Base-by-base conservation (phyloP, 345 rosid species). In the Viola odorata region DNA sequence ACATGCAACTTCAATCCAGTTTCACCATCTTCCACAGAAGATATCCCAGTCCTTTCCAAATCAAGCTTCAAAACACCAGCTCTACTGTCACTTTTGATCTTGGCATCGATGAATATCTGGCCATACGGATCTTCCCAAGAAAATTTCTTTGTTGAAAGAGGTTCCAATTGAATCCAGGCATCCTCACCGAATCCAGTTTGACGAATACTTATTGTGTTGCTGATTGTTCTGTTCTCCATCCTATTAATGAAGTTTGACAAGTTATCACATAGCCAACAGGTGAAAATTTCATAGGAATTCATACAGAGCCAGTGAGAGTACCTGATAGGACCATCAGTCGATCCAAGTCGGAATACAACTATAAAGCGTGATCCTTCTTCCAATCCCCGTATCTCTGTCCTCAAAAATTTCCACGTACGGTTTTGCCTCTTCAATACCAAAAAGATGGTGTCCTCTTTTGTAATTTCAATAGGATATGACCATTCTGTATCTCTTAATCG, bases 351-450 rank as follows among this genome's bases (percentile, higher is more conserved):
- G 59, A 94, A 94, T 45, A 94, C 95, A 67, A 90, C 89, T 53
- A 86, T 72, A 73, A 94, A 90, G 45, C 99, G 95, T 11, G 99
- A 94, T 66, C 99, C 99, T 81, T 94, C 99, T 80, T 94, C 99
- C 76, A 78, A 90, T 57, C 97, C 99, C 12, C 99, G 96, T 68
- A 94, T 79, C 76, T 90, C 99, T 57, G 81, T 81, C 67, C 80
- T 84, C 72, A 94, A 61, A 80, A 83, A 76, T 53, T 68, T 81
- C 62, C 74, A 76, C 16, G 64, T 73, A 69, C 81, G 91, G 72
- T 79, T 78, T 70, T 71, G 74, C 63, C 82, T 63, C 82, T 74
- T 87, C 80, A 94, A 73, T 72, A 86, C 89, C 80, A 94, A 69
- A 64, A 79, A 75, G 67, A 94, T 69, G n/a, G 96, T 88, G 75